phyloP scores from a whole-genome alignment of 768 basidiomycete species.

The Dioszegia aurantiaca region DNA sequence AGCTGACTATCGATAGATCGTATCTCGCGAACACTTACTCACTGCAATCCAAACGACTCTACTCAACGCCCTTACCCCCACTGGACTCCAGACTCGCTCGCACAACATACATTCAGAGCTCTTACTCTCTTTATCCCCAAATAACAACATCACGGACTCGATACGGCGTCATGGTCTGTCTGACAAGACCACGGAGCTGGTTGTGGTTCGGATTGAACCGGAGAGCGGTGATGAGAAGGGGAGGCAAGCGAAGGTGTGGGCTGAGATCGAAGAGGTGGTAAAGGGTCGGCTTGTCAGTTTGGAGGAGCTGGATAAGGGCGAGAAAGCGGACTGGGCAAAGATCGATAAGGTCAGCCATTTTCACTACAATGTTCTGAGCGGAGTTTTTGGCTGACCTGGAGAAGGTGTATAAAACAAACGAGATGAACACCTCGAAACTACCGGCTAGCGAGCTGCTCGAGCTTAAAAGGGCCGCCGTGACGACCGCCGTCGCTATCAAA shows the following conservation, averaged over 20 bases:
- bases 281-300: conserved; percentile 61
- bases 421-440: conserved; percentile 58
- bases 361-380: too few species aligned
- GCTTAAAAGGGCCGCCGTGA: conserved; percentile 65
- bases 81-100: conserved; percentile 63
- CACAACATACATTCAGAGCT: conserved; percentile 89
- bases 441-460: conserved; percentile 51
- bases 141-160: conserved; percentile 85
- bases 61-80: conserved; percentile 54
- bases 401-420: conserved; percentile 64
- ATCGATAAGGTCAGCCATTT: conserved; percentile 69
- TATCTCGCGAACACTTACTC: conserved; percentile 73
- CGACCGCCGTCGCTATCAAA: conserved; percentile 80
- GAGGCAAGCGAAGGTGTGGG: conserved; percentile 39
- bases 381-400: background rate
- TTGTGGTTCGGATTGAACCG: conserved; percentile 67
- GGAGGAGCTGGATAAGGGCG: conserved; percentile 53
- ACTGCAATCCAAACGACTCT: conserved; percentile 64
- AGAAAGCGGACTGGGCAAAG: conserved; percentile 61
- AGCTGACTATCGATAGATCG: conserved; percentile 60
- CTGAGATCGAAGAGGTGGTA: conserved; percentile 63
- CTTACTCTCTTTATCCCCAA: conserved; percentile 80
- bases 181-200: conserved; percentile 61
- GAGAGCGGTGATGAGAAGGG: conserved; percentile 38
- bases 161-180: conserved; percentile 82